Conservation (phyloP, 441 rosid species). For the Pelargonium citronellum region DNA sequence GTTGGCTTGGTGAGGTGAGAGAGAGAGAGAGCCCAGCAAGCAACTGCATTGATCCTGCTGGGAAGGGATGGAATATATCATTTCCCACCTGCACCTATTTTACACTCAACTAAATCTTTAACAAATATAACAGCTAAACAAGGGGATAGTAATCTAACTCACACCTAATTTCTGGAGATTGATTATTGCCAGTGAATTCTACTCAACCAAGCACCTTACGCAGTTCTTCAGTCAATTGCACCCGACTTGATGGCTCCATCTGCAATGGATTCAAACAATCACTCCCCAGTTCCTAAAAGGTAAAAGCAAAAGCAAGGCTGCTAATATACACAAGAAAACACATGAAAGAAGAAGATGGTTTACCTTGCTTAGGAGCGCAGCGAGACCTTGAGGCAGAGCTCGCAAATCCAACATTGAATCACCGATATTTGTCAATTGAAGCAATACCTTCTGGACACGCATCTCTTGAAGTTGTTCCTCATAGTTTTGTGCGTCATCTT, state of each 20-base stretch:
- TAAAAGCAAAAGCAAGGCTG: conserved; percentile 8
- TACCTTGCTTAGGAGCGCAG: conserved; percentile 88
- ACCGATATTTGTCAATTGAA: conserved; percentile 59
- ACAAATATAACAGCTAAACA: background rate
- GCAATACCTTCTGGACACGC: conserved; percentile 65
- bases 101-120: background rate
- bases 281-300: conserved; percentile 10
- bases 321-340: background rate
- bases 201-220: conserved; percentile 57
- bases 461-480: conserved; percentile 63
- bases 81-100: conserved; percentile 1
- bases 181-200: background rate
- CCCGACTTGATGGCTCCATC: conserved; percentile 78
- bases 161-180: background rate
- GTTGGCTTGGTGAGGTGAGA: no score
- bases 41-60: background rate
- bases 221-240: conserved; percentile 48
- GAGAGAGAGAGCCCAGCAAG: background rate
- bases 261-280: conserved; percentile 38
- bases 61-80: background rate
- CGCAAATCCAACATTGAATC: conserved; percentile 58
- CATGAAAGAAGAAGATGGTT: conserved; percentile 9
- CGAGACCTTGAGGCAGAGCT: conserved; percentile 86
- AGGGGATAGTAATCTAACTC: background rate
- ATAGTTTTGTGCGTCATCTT: conserved; percentile 48